Base-by-base conservation (phyloP, 768 basidiomycete genomes). In the Cyathus striatus region DNA sequence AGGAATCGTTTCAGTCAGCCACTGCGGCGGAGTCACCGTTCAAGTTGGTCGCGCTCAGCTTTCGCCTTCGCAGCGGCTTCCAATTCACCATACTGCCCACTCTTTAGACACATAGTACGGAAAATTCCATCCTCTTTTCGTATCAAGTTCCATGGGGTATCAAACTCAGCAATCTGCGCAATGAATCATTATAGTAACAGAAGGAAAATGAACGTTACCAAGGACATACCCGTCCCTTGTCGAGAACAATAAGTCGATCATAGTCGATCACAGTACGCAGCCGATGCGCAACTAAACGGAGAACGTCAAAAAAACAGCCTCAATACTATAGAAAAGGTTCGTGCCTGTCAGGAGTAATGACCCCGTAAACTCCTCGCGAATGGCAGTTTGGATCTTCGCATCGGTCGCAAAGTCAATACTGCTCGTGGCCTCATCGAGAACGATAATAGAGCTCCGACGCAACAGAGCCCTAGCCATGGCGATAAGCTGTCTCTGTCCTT, bases 351-450 rank as follows among this genome's bases (percentile, higher is more conserved):
- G 58, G 34, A 92, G 60, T 30, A 91, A 64, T 6, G 83, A 86
- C 33, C 79, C 73, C 5, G 70, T 78, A 57, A 95, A 95, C 53
- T 95, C 89, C 50, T 86, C 83, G 4, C 91, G 71, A 37, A 96
- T 93, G 1, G 91, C 86, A 23, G 78, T 69, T 57, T 95, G 92
- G 43, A 95, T 95, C 64, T 91, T 92, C 6, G 86, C 77, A 53
- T 94, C 93, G 33, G 92, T 91, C 9, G 79, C 83, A 52, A 91
- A 86, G 56, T 90, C 87, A 44, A 91, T 89, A 52, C 86, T 88
- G 46, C 85, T 88, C 5, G 88, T 90, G 12, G 89, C 89, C 52
- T 90, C 88, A 48, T 89, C 90, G 25, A 90, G 65, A 13, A 91
- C 76, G 40, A 91, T 81, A 48, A 91, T 78, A 10, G 81, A 65